Conservation (phyloP, 345 rosid genomes). For the Litchi chinensis region DNA sequence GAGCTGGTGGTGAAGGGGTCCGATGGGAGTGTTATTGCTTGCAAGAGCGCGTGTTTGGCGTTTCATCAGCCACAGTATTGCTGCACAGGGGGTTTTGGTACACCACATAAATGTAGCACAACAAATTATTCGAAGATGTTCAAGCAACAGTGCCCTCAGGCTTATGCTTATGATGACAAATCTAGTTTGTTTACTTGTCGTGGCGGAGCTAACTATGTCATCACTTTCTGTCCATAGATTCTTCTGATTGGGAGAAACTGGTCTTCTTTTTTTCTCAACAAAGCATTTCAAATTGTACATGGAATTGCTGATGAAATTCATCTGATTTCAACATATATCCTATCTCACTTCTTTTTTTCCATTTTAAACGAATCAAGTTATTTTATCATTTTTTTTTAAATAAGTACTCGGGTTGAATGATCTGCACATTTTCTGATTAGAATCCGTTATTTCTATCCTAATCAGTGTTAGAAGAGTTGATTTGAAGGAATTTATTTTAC, state of each 20-base stretch:
- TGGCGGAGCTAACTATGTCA: constrained; percentile 38
- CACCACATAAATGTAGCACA: constrained; percentile 43
- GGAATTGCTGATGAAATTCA: too few relatives aligned
- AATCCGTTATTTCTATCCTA: too few relatives aligned
- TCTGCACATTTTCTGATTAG: too few relatives aligned
- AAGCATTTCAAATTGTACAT: too few relatives aligned
- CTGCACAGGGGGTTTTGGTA: constrained; percentile 36
- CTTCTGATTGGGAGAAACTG: neutral
- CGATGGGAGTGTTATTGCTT: constrained; percentile 33
- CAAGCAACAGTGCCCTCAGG: constrained; percentile 58
- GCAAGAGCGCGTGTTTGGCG: constrained; percentile 51
- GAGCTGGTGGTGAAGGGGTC: constrained; percentile 36
- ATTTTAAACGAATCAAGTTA: too few relatives aligned
- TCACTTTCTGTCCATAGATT: constrained; percentile 45
- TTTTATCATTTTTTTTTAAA: too few relatives aligned
- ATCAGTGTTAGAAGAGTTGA: too few relatives aligned
- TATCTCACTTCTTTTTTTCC: too few relatives aligned
- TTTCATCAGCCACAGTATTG: constrained; percentile 40
- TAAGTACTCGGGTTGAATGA: too few relatives aligned
- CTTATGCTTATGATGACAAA: constrained; percentile 52
- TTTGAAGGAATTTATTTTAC: too few relatives aligned
- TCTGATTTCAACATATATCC: too few relatives aligned
- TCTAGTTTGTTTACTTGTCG: constrained; percentile 42
- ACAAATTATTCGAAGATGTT: constrained; percentile 43
- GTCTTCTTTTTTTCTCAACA: neutral